Base-by-base conservation (phyloP, 176 grass and related monocot genomes). In the Musa troglodytarum region DNA sequence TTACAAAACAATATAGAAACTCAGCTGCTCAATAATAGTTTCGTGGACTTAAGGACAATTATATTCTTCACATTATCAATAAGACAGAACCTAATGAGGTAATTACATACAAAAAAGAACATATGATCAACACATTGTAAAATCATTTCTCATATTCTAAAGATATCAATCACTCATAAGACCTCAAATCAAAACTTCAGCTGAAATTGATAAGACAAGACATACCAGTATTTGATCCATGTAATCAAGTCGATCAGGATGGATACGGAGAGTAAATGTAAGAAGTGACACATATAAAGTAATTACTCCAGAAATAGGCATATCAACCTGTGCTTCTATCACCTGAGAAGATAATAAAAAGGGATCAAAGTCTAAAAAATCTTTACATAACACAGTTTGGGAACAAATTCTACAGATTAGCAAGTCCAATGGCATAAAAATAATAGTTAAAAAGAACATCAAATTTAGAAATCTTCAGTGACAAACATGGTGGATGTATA, bases 211-310 rank as follows among this genome's bases (percentile, higher is more conserved):
- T 68, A 80, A 63, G 20, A 62, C 16, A 73, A 69, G 12, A 79
- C 83, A 76, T 93, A 98, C 95, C 78, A 98, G 80, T 57, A 98
- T 91, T 98, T 98, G 90, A 83, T 94, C 95, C 80, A 91, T 88
- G 79, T 98, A 93, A 85, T 98, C 95, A 80, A 98, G 90, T 69
- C 95, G 88, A 82, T 98, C 95, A 73, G 95, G 95, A 82, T 98
- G 90, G 23, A 98, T 91, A 63, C 84, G 90, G 58, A 98, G 95
- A 59, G 95, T 98, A 89, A 98, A 98, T 55, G 95, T 98, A 67
- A 98, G 76, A 76, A 98, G 95, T 5, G 95, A 98, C 19, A 94
- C 95, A 78, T 98, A 98, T 76, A 98, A 77, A 77, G 90, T 98
- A 87, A 99, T 79, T 81, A 86, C 88, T 78, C 90, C 88, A 78